phyloP scores from a whole-genome alignment of 495 filamentous ascomycete genomes.

The Xylaria longipes region DNA sequence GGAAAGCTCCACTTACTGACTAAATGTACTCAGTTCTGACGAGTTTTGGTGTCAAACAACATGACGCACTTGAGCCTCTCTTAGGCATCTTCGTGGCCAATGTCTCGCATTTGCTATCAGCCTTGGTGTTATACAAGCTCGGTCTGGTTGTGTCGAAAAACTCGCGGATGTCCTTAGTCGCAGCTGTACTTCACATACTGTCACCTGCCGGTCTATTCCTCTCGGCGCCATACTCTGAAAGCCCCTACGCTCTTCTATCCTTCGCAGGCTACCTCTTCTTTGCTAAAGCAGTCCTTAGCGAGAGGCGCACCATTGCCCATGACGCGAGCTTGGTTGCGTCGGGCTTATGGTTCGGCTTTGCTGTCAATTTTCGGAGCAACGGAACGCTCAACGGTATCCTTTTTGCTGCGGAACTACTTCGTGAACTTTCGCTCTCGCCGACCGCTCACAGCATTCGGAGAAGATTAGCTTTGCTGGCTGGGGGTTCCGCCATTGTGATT shows the following conservation, averaged over 20 bases:
- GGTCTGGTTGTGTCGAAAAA: conserved; percentile 50
- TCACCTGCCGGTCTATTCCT: conserved; percentile 90
- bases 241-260: conserved; percentile 77
- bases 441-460: conserved; percentile 49
- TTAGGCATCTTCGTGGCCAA: conserved; percentile 71
- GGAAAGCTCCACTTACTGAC: neutral
- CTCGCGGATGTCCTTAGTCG: conserved; percentile 64
- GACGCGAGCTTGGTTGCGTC: conserved; percentile 59
- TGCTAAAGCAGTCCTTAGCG: conserved; percentile 56
- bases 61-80: conserved; percentile 44
- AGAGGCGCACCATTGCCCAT: conserved; percentile 33
- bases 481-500: conserved; percentile 69
- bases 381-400: conserved; percentile 80
- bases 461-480: conserved; percentile 61
- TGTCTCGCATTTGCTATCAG: conserved; percentile 75
- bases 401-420: conserved; percentile 49
- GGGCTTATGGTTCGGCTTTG: conserved; percentile 73
- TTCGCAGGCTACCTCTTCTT: conserved; percentile 78
- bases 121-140: conserved; percentile 72
- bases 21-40: conserved; percentile 29
- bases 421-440: conserved; percentile 58
- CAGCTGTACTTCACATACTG: conserved; percentile 77
- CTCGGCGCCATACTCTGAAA: conserved; percentile 85
- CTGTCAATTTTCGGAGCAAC: conserved; percentile 82
- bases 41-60: conserved; percentile 23